phyloP scores from a whole-genome alignment of 1,284 basidiomycete genomes.

The Cutaneotrichosporon daszewskae region DNA sequence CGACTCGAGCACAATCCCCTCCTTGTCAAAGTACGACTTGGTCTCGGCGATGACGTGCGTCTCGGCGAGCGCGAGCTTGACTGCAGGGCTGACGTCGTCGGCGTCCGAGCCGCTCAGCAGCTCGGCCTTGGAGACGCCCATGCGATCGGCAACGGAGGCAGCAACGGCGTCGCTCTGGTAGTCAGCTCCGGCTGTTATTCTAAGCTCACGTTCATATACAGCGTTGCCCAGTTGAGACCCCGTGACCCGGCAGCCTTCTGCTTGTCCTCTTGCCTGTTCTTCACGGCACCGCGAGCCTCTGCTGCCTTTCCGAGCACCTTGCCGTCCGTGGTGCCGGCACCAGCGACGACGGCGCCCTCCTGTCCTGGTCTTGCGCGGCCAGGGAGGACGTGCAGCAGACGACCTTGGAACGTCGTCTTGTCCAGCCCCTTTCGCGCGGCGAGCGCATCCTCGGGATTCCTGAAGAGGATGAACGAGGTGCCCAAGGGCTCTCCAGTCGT shows the following conservation, averaged over 20 bases:
- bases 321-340: slow-evolving; percentile 30
- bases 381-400: slow-evolving; percentile 82
- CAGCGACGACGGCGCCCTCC: slow-evolving; percentile 54
- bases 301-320: slow-evolving; percentile 44
- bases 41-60: slow-evolving; percentile 95
- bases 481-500: slow-evolving; percentile 67
- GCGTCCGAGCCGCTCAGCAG: slow-evolving; percentile 59
- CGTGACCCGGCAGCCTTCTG: slow-evolving; percentile 67
- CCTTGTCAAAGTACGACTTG: slow-evolving; percentile 72
- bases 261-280: slow-evolving; percentile 58
- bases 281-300: slow-evolving; percentile 62
- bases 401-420: slow-evolving; percentile 82
- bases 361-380: slow-evolving; percentile 55
- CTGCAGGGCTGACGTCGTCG: slow-evolving; percentile 56
- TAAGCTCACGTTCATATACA: slow-evolving; percentile 91
- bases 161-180: slow-evolving; percentile 78
- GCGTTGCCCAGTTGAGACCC: slow-evolving; percentile 91
- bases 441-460: slow-evolving; percentile 61
- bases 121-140: slow-evolving; percentile 77
- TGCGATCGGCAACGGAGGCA: slow-evolving; percentile 71
- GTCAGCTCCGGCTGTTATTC: background rate
- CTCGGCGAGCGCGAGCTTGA: slow-evolving; percentile 92
- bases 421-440: slow-evolving; percentile 74
- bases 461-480: slow-evolving; percentile 73
- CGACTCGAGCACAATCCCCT: slow-evolving; percentile 52